These are phyloP conservation scores for Termitomyces sp. DNA, from an alignment of 768 basidiomycete species.

Conservation along the genomic window DNA sequence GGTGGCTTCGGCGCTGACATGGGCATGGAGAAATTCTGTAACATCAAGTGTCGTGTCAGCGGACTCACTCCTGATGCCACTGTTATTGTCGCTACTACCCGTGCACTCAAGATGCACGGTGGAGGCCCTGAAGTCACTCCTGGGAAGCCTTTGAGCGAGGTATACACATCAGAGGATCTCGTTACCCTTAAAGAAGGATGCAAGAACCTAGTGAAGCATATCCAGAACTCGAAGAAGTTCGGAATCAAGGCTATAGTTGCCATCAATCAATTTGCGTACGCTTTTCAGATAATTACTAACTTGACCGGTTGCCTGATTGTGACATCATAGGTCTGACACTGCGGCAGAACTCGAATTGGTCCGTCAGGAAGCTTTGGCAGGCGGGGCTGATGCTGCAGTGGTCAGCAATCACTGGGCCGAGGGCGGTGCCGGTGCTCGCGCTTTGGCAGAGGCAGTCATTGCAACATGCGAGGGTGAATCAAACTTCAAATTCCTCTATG, in stretches of 20 bases:
- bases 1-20: slow-evolving; percentile 99
- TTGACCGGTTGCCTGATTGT: background rate
- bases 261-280: slow-evolving; percentile 92
- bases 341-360: slow-evolving; percentile 85
- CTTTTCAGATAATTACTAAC: slow-evolving; percentile 12
- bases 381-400: slow-evolving; percentile 92
- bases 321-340: slow-evolving; percentile 68
- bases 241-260: slow-evolving; percentile 95
- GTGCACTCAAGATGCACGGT: slow-evolving; percentile 99
- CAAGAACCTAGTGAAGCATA: slow-evolving; percentile 90
- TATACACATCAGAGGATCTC: slow-evolving; percentile 92
- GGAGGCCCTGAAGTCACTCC: slow-evolving; percentile 96
- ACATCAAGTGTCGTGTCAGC: slow-evolving; percentile 95
- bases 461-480: slow-evolving; percentile 78
- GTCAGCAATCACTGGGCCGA: slow-evolving; percentile 98
- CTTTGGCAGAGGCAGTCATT: slow-evolving; percentile 90
- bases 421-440: slow-evolving; percentile 86
- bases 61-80: slow-evolving; percentile 92
- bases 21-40: slow-evolving; percentile 99
- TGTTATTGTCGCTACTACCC: slow-evolving; percentile 94
- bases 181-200: slow-evolving; percentile 87
- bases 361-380: slow-evolving; percentile 69
- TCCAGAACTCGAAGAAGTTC: slow-evolving; percentile 92
- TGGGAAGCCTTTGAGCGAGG: slow-evolving; percentile 89
- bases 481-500: slow-evolving; percentile 91